Conservation (phyloP, 495 filamentous ascomycete genomes). For the Hyaloscypha finlandica region DNA sequence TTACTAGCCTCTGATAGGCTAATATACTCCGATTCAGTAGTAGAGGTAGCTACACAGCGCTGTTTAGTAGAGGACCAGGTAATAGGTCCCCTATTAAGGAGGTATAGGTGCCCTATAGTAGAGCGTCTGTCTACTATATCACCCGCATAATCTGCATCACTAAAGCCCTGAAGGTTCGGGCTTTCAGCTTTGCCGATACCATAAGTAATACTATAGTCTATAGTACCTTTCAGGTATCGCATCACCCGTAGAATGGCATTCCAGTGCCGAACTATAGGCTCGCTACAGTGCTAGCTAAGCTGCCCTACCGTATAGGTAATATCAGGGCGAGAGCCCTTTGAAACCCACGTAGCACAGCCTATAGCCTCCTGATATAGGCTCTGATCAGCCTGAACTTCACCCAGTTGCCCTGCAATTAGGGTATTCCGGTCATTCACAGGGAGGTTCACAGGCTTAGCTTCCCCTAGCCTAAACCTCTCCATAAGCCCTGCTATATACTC, state of each 20-base stretch:
- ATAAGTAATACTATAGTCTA: not conserved
- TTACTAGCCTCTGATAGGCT: conserved; percentile 3
- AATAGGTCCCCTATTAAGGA: not conserved
- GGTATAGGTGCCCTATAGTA: not conserved
- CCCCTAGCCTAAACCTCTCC: conserved; percentile 10
- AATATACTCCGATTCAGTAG: conserved; percentile 17
- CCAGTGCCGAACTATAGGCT: not conserved
- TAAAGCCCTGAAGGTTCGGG: conserved; percentile 5
- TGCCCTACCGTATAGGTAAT: conserved; percentile 2
- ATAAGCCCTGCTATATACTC: not conserved
- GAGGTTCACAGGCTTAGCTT: conserved; percentile 6
- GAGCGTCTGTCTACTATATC: conserved; percentile 7
- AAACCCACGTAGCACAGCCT: not conserved
- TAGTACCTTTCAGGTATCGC: conserved; percentile 14
- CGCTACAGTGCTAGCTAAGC: conserved; percentile 7
- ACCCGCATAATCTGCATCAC: not conserved
- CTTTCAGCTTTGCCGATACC: not conserved
- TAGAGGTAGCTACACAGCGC: not conserved
- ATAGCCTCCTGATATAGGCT: conserved; percentile 12
- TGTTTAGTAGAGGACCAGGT: conserved; percentile 9
- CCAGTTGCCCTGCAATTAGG: not conserved
- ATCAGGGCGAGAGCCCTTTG: conserved; percentile 8
- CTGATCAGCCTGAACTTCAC: not conserved
- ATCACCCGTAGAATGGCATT: not conserved
- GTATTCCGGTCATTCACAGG: not conserved